Percentiles rank a stretch among this genome's conserved stretches.
Conservation (phyloP, 331 rosid species). For the Quercus lobata region DNA sequence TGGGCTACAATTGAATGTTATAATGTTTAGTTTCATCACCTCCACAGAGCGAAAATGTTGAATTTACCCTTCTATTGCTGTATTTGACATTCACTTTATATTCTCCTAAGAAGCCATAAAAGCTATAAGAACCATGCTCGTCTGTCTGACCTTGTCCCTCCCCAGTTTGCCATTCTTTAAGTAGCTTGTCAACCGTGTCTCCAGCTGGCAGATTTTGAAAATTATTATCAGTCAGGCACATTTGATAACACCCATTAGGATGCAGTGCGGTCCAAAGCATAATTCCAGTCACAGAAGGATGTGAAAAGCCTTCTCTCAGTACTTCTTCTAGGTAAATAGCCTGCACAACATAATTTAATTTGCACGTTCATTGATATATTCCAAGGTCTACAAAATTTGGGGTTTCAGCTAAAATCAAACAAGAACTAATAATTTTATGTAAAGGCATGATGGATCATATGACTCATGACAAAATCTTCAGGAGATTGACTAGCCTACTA, state of each 20-base stretch:
- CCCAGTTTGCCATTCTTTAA: slow-evolving; percentile 68
- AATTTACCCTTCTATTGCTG: slow-evolving; percentile 35
- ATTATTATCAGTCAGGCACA: slow-evolving; percentile 75
- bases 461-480: too few relatives aligned
- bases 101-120: slow-evolving; percentile 83
- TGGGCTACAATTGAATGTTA: slow-evolving; percentile 43
- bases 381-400: too few relatives aligned
- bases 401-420: too few relatives aligned
- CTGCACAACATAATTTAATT: slow-evolving; percentile 18
- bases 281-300: slow-evolving; percentile 78
- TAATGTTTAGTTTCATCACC: slow-evolving; percentile 74
- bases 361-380: background rate
- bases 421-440: background rate
- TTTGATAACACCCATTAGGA: slow-evolving; percentile 78
- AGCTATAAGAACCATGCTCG: slow-evolving; percentile 67
- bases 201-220: slow-evolving; percentile 75
- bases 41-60: slow-evolving; percentile 55
- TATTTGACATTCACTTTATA: slow-evolving; percentile 39
- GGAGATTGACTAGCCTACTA: too few relatives aligned
- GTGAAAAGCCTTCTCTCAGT: slow-evolving; percentile 82
- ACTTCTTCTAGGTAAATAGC: slow-evolving; percentile 70
- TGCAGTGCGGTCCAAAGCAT: slow-evolving; percentile 87
- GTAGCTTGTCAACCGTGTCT: slow-evolving; percentile 72
- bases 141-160: slow-evolving; percentile 43
- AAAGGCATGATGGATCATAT: background rate